Conservation (phyloP, 2,329 filamentous ascomycete genomes). For the Colletotrichum somersetense region DNA sequence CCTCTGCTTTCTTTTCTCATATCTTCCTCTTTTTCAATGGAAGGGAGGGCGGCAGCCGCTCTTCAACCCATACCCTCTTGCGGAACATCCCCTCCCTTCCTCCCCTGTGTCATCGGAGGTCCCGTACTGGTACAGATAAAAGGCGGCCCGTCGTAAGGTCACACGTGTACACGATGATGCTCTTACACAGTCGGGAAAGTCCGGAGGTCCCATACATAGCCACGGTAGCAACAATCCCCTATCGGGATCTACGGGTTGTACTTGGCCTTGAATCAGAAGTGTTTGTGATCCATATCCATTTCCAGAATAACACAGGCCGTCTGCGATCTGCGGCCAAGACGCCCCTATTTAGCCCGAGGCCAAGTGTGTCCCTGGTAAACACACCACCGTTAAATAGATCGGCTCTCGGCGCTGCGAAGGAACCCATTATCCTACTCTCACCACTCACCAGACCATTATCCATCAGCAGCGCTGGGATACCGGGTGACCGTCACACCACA, state of each 20-base stretch:
- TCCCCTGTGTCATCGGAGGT: not conserved
- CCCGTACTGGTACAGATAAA: not conserved
- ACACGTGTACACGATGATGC: no score
- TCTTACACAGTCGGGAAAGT: no score
- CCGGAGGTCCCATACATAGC: constrained; percentile 3
- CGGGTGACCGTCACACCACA: constrained; percentile 36
- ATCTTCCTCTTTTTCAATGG: not conserved
- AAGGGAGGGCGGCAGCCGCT: not conserved
- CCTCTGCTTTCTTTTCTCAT: not conserved
- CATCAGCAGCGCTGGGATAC: constrained; percentile 40
- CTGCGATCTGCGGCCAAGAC: constrained; percentile 33
- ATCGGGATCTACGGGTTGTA: constrained; percentile 27
- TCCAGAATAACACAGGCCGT: constrained; percentile 10
- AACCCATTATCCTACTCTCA: constrained; percentile 15
- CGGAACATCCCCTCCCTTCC: not conserved
- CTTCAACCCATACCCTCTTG: not conserved
- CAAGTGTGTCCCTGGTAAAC: constrained; percentile 27
- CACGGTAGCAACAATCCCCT: not conserved
- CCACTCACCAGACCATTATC: constrained; percentile 34
- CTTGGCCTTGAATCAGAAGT: constrained; percentile 34
- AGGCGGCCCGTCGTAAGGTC: no score
- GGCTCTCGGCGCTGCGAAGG: constrained; percentile 29
- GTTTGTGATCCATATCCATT: constrained; percentile 21
- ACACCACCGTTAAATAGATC: constrained; percentile 36
- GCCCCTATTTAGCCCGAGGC: constrained; percentile 15